Conservation (phyloP, 148 eudicot species). For the Bassia scoparia region DNA sequence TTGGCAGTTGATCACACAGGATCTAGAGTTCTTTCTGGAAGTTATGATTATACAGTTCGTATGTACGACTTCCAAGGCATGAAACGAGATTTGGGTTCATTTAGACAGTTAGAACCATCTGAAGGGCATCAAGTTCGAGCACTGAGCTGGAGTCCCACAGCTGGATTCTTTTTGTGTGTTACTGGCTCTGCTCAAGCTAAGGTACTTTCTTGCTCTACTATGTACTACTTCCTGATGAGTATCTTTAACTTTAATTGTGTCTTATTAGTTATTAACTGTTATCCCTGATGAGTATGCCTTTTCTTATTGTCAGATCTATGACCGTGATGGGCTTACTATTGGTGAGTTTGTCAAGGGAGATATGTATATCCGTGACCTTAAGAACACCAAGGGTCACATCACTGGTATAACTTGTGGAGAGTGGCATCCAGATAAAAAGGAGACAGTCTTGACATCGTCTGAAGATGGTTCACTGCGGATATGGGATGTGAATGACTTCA, state of each 20-base stretch:
- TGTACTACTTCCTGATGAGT: no score
- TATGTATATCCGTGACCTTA: constrained; percentile 98
- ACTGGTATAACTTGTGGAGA: constrained; percentile 95
- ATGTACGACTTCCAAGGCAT: constrained; percentile 99
- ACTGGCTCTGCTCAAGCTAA: constrained; percentile 97
- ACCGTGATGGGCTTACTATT: constrained; percentile 93
- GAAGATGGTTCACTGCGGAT: constrained; percentile 96
- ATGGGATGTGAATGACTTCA: constrained; percentile 98
- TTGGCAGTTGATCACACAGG: constrained; percentile 91
- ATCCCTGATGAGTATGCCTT: constrained; percentile 3
- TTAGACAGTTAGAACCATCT: constrained; percentile 93
- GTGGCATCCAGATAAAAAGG: constrained; percentile 88
- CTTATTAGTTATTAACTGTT: constrained; percentile 1
- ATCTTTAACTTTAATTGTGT: neutral
- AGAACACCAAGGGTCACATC: constrained; percentile 97
- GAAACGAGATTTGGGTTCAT: constrained; percentile 85
- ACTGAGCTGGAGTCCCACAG: constrained; percentile 91
- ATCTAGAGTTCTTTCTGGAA: constrained; percentile 93
- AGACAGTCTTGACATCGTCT: constrained; percentile 84
- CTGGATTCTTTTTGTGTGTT: constrained; percentile 85
- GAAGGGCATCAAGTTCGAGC: constrained; percentile 98
- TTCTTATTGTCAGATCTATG: constrained; percentile 61
- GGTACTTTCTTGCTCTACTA: constrained; percentile 36
- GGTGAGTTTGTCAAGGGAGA: constrained; percentile 95
- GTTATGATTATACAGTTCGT: constrained; percentile 83